Conservation (phyloP, 139 green algal genomes). For the Pleodorina starrii region DNA sequence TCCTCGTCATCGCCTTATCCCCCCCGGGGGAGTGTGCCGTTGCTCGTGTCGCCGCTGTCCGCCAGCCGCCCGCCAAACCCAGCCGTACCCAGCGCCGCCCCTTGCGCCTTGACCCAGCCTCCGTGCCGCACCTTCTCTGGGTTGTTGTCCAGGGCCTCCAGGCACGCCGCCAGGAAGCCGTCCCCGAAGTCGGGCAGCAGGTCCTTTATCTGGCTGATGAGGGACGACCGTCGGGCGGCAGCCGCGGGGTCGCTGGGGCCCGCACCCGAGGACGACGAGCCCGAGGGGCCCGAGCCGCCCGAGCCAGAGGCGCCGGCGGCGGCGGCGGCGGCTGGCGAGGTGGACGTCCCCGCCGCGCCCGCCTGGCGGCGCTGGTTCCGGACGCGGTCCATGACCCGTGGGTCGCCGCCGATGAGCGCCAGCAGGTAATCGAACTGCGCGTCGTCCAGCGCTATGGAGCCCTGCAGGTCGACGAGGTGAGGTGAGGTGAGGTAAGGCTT, state of each 20-base stretch:
- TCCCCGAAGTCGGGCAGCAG: slow-evolving; percentile 84
- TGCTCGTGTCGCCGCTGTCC: too few species aligned
- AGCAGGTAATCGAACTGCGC: slow-evolving; percentile 85
- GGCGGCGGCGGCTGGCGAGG: slow-evolving; percentile 1
- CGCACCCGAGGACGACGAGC: not conserved
- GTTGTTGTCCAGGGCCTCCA: slow-evolving; percentile 65
- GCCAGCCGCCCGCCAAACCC: too few species aligned
- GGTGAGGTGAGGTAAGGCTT: too few species aligned
- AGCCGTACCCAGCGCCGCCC: too few species aligned
- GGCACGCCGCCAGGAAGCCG: slow-evolving; percentile 77
- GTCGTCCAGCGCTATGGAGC: slow-evolving; percentile 75
- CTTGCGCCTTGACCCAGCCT: too few species aligned
- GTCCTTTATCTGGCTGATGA: slow-evolving; percentile 70
- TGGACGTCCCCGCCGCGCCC: not conserved
- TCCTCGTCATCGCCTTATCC: too few species aligned
- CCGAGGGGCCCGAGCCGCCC: not conserved
- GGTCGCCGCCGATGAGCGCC: slow-evolving; percentile 70
- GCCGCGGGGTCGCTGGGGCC: slow-evolving; percentile 1
- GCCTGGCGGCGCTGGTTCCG: slow-evolving; percentile 13
- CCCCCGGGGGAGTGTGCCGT: too few species aligned
- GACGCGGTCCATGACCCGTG: slow-evolving; percentile 38
- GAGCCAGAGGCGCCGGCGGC: not conserved
- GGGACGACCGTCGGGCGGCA: not conserved
- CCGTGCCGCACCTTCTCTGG: slow-evolving; percentile 69
- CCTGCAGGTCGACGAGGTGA: too few species aligned